Percentiles rank a stretch among this genome's conserved stretches.
Conservation (phyloP, 495 filamentous ascomycete species). For the Neurospora pannonica region DNA sequence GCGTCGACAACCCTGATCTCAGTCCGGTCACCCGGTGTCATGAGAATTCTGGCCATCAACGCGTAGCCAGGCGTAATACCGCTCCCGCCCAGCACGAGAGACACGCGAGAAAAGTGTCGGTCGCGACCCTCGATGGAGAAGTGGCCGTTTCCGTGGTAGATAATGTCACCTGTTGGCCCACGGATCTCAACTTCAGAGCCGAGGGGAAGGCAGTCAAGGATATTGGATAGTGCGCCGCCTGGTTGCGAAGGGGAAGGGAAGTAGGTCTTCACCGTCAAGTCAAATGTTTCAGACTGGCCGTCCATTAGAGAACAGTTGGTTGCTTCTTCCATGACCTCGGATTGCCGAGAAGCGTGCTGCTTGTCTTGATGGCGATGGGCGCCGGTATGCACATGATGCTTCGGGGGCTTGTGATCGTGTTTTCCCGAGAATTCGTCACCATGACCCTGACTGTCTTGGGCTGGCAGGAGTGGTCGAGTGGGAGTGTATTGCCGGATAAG, state of each 20-base stretch:
- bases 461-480: constrained; percentile 1
- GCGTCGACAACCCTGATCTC: not conserved
- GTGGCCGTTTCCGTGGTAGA: not conserved
- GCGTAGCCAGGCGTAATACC: not conserved
- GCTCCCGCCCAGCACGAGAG: not conserved
- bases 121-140: not conserved
- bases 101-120: not conserved
- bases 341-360: not conserved
- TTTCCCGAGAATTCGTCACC: not conserved
- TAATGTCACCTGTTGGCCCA: not conserved
- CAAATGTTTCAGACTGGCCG: not conserved
- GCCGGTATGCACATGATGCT: not conserved
- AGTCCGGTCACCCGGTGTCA: not conserved
- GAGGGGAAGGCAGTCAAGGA: not conserved
- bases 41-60: not conserved
- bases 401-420: not conserved
- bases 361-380: not conserved
- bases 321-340: not conserved
- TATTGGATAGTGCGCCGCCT: constrained; percentile 1
- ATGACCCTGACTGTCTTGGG: not conserved
- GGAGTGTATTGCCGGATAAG: constrained; percentile 12
- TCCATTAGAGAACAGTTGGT: not conserved
- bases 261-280: constrained; percentile 7
- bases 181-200: not conserved
- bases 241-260: constrained; percentile 4